Percentiles rank a stretch among this genome's conserved stretches.
Evolutionary conservation across 495 filamentous ascomycete genomes (phyloP).

Genomic region (Aspergillus steynii): DNA sequence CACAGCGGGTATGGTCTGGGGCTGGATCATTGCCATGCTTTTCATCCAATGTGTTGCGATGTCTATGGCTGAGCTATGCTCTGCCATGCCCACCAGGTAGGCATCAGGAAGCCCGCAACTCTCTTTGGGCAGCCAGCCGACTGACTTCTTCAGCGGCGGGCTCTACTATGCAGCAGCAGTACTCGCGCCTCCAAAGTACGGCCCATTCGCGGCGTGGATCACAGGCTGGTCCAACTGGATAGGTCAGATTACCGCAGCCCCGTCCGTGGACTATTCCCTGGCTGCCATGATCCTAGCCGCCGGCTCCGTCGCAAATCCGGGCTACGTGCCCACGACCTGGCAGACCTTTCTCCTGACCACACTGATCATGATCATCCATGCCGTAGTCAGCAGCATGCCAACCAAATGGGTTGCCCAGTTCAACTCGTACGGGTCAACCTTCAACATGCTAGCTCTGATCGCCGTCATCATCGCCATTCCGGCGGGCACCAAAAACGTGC

Average conservation of each 20-base stretch:
- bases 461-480: constrained; percentile 72
- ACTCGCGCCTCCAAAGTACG: constrained; percentile 73
- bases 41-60: constrained; percentile 74
- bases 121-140: constrained; percentile 17
- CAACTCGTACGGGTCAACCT: constrained; percentile 72
- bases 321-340: constrained; percentile 63
- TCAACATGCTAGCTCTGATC: constrained; percentile 71
- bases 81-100: constrained; percentile 65
- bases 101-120: background rate
- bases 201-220: constrained; percentile 73
- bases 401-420: constrained; percentile 74
- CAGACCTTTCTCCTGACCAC: constrained; percentile 71
- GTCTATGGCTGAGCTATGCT: constrained; percentile 67
- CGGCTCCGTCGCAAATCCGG: constrained; percentile 65
- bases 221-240: constrained; percentile 80
- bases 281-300: constrained; percentile 75
- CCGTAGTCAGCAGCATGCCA: constrained; percentile 70
- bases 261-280: constrained; percentile 61
- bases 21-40: constrained; percentile 73
- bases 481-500: constrained; percentile 54
- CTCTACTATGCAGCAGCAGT: constrained; percentile 80
- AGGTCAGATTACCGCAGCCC: constrained; percentile 68
- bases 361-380: constrained; percentile 70
- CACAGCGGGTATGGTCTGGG: constrained; percentile 81
- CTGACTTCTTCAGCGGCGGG: constrained; percentile 55